Evolutionary conservation across 768 basidiomycete species (phyloP), one percentile per base, ranked within the genome.

Genomic region (Trametes cinnabarina): DNA sequence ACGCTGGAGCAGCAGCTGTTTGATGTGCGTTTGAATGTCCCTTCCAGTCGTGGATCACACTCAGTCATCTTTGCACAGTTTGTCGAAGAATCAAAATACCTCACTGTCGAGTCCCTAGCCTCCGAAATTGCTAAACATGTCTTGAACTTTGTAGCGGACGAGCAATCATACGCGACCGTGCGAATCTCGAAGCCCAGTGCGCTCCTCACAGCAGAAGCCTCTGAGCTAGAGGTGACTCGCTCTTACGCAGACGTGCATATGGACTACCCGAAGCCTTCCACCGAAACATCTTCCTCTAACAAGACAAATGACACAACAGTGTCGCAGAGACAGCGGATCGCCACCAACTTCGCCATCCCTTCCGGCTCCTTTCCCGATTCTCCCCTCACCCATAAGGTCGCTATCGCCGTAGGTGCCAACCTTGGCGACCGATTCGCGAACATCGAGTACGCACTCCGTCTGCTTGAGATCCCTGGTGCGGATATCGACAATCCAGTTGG

Each of bases 391-490:
- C 76, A 78, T 54, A 74, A 63, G 1, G 88, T 79, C 3, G 85
- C 85, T 9, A 79, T 98, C 34, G 92, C 92, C 0, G 71, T 98
- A 1, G 96, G 96, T 0, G 90, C 94, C 4, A 98, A 98, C 67
- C 77, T 98, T 0, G 94, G 93, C 0, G 93, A 97, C 71, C 78
- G 89, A 6, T 88, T 93, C 62, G 79, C 78, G 22, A 89, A 97
- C 68, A 88, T 98, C 61, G 87, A 89, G 65, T 73, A 76, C 34
- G 93, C 95, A 0, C 75, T 98, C 7, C 80, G 84, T 17, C 69
- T 87, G 19, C 78, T 98, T 4, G 89, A 92, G 66, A 66, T 71
- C 12, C 82, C 82, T 0, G 61, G 63, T 25, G 48, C 63, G 4
- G 64, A 63, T 30, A 41, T 68, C 0, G 60, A 57, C 9, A 40